These are phyloP conservation scores for Fonsecaea multimorphosa DNA, from an alignment of 2,329 filamentous ascomycete species.

Conservation along the genomic window DNA sequence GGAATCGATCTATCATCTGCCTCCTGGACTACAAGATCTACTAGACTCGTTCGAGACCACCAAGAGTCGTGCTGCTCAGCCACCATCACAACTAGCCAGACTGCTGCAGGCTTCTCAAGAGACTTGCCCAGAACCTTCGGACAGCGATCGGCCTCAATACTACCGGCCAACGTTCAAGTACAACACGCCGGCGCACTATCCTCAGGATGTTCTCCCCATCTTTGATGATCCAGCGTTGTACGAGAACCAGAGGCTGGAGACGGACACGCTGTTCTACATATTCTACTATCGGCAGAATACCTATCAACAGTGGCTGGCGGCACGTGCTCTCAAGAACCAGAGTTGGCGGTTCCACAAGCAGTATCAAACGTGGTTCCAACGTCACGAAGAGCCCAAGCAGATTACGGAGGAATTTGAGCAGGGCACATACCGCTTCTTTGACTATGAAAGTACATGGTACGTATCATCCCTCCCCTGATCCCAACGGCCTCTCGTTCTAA, in stretches of 20 bases:
- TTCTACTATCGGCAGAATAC: slow-evolving; percentile 99
- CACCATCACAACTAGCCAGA: slow-evolving; percentile 71
- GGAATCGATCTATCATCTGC: slow-evolving; percentile 91
- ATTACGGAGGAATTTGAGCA: slow-evolving; percentile 99
- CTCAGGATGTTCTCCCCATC: slow-evolving; percentile 87
- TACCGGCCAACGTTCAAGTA: slow-evolving; percentile 85
- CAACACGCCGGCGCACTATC: slow-evolving; percentile 81
- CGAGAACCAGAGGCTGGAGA: slow-evolving; percentile 76
- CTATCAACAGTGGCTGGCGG: slow-evolving; percentile 92
- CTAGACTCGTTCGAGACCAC: slow-evolving; percentile 88
- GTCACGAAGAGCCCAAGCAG: slow-evolving; percentile 96
- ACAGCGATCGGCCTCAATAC: slow-evolving; percentile 80
- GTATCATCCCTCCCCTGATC: slow-evolving; percentile 45
- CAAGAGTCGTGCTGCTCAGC: slow-evolving; percentile 69
- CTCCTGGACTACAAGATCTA: slow-evolving; percentile 84
- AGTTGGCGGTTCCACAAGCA: slow-evolving; percentile 99
- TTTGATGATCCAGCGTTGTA: slow-evolving; percentile 92
- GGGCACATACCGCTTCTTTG: slow-evolving; percentile 98
- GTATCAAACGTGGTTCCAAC: slow-evolving; percentile 99
- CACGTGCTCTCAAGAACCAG: slow-evolving; percentile 96
- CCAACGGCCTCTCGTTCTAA: slow-evolving; percentile 37
- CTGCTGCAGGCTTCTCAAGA: slow-evolving; percentile 77
- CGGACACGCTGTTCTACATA: slow-evolving; percentile 95
- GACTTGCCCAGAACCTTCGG: slow-evolving; percentile 74
- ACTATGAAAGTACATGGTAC: slow-evolving; percentile 98